Conservation (phyloP, 1,284 basidiomycete genomes). For the Rhodotorula sp. region DNA sequence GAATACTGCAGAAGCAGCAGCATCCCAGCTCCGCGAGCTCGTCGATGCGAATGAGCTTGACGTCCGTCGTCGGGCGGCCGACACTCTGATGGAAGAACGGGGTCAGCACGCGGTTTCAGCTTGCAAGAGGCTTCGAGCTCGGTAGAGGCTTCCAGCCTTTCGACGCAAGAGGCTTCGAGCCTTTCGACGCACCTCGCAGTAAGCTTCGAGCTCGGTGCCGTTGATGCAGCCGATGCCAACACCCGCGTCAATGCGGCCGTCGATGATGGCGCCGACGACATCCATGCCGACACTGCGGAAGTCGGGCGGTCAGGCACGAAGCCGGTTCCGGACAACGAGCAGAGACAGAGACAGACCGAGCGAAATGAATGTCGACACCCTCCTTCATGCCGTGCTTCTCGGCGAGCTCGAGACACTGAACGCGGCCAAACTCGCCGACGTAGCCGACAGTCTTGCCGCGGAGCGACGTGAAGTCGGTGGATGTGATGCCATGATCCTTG, state of each 20-base stretch:
- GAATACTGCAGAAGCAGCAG: conserved; percentile 49
- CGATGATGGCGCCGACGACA: conserved; percentile 51
- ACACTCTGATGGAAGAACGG: conserved; percentile 24
- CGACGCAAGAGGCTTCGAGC: background rate
- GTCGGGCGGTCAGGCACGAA: background rate
- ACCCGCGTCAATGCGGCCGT: conserved; percentile 52
- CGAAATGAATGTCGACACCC: background rate
- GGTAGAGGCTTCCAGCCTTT: too few relatives aligned
- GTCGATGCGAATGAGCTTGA: conserved; percentile 52
- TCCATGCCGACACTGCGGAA: conserved; percentile 50
- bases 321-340: background rate
- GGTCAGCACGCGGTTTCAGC: too few relatives aligned
- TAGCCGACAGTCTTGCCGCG: conserved; percentile 51
- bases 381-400: conserved; percentile 44
- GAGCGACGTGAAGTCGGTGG: conserved; percentile 50
- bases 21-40: conserved; percentile 51
- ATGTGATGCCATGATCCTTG: conserved; percentile 48
- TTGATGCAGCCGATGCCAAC: conserved; percentile 2
- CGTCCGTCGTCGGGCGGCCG: conserved; percentile 49
- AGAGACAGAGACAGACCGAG: background rate
- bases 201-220: conserved; percentile 10
- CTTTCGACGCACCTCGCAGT: background rate
- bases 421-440: conserved; percentile 49
- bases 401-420: conserved; percentile 39
- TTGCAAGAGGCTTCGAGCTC: conserved; percentile 5